These are phyloP conservation scores for Saccharomyces mikatae DNA, from an alignment of 805 yeast genomes.

Conservation along the genomic window DNA sequence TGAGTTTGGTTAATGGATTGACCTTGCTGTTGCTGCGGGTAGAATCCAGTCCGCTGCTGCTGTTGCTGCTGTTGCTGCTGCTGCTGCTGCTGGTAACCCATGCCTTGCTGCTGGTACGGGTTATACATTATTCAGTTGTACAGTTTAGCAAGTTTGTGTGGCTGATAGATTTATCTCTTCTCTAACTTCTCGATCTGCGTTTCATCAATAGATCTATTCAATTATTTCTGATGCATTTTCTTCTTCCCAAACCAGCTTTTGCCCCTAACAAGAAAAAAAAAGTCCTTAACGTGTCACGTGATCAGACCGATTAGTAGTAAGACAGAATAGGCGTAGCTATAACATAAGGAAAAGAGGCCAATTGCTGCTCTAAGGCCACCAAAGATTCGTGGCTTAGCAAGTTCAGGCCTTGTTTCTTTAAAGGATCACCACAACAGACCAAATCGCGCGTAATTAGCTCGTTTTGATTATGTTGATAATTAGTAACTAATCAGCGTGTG, in stretches of 20 bases:
- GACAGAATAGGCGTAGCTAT: neutral
- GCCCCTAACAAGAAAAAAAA: neutral
- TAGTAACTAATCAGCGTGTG: no score
- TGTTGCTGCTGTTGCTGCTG: conserved; percentile 6
- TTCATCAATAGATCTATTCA: neutral
- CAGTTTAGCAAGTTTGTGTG: neutral
- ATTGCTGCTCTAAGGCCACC: neutral
- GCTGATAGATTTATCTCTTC: neutral
- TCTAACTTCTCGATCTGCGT: neutral
- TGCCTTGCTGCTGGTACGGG: conserved; percentile 8
- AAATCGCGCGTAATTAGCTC: no score
- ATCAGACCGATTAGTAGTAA: neutral
- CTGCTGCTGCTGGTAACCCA: conserved; percentile 5
- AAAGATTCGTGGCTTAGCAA: neutral
- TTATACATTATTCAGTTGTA: conserved; percentile 6
- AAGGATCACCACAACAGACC: neutral
- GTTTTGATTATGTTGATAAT: no score
- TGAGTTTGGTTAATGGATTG: conserved; percentile 7
- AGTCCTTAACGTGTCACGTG: neutral
- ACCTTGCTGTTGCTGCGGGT: conserved; percentile 5
- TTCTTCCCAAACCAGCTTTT: neutral
- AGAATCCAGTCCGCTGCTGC: neutral
- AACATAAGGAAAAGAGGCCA: neutral
- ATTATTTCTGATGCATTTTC: neutral
- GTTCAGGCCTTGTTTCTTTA: neutral